Base-by-base conservation (phyloP, 352 stramenopile species). In the Phytophthora multivora region DNA sequence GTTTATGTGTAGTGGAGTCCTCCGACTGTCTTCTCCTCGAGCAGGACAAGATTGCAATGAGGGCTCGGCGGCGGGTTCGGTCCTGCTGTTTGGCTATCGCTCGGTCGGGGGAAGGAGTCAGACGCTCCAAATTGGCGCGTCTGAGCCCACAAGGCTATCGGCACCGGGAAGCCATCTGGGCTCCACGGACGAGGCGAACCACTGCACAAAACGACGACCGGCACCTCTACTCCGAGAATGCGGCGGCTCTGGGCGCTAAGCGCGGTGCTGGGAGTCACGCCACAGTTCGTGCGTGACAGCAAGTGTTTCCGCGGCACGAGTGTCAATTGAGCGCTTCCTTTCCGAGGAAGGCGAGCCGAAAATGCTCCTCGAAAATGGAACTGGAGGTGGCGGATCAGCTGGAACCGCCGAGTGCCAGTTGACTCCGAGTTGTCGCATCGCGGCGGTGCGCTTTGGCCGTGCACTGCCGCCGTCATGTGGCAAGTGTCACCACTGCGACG, bases 1-100 rank as follows among this genome's bases (percentile, higher is more conserved):
- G 51, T 18, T n/a, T 48, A 16, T 19, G 7, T 11, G 36, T 33
- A 30, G 15, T 26, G 30, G 21, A 23, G 51, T 62, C 49, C 35
- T 71, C 47, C 25, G 36, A 55, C 51, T 60, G 66, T 69, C 65
- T 78, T 71, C 39, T 68, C 54, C 50, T 71, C 43, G 54, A 65
- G 45, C 41, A 25, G 59, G 67, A 55, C 48, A 74, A 71, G 66
- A 63, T 54, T 39, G 52, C 62, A 81, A 79, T 80, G 72, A 73
- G 41, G 28, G 51, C 51, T 61, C 12, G 19, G 53, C 1, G 19
- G 53, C 1, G 9, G 21, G 18, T 30, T 47, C 30, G 16, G 46
- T 13, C 30, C 16, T 42, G 56, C 36, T 50, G 31, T 57, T n/a
- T 48, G 47, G 41, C 48, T 59, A 16, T 30, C 16, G 10, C 4